phyloP scores from a whole-genome alignment of 2,329 filamentous ascomycete species.

The Ceratocystis diversiconidia region DNA sequence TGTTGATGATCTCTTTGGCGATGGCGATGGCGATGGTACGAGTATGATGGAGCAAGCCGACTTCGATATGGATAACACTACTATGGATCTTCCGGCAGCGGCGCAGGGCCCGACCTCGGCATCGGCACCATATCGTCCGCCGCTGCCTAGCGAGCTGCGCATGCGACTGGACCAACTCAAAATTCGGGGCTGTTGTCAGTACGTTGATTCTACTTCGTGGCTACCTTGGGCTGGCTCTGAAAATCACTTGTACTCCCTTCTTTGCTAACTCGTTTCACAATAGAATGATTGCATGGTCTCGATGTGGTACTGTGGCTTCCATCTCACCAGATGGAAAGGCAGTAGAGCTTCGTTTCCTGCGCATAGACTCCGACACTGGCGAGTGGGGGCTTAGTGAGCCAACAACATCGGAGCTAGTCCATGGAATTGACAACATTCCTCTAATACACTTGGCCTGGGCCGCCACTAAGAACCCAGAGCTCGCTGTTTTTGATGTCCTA shows the following conservation, averaged over 20 bases:
- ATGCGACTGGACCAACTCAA: conserved; percentile 65
- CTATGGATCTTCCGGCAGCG: conserved; percentile 32
- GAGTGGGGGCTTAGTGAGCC: conserved; percentile 64
- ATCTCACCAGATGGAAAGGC: conserved; percentile 57
- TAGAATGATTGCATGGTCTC: conserved; percentile 79
- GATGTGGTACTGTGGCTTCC: conserved; percentile 68
- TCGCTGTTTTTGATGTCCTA: conserved; percentile 68
- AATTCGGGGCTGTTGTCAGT: conserved; percentile 68
- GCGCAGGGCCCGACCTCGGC: conserved; percentile 20
- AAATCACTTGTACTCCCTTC: neutral
- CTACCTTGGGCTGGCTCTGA: neutral
- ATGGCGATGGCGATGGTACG: conserved; percentile 24
- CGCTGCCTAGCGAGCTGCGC: conserved; percentile 49
- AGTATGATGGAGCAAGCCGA: conserved; percentile 12
- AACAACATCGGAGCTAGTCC: conserved; percentile 47
- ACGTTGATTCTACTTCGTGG: conserved; percentile 26
- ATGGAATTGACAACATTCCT: conserved; percentile 47
- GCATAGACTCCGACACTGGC: conserved; percentile 52
- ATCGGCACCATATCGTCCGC: conserved; percentile 30
- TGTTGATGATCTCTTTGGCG: conserved; percentile 63
- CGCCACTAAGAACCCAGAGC: conserved; percentile 53
- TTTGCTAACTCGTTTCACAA: conserved; percentile 19
- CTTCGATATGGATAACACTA: conserved; percentile 33
- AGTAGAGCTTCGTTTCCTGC: conserved; percentile 59
- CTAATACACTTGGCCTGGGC: conserved; percentile 78